Evolutionary conservation across 2,329 filamentous ascomycete genomes (phyloP), one percentile per base, ranked within the genome.

Genomic region (Rutstroemia sp.): DNA sequence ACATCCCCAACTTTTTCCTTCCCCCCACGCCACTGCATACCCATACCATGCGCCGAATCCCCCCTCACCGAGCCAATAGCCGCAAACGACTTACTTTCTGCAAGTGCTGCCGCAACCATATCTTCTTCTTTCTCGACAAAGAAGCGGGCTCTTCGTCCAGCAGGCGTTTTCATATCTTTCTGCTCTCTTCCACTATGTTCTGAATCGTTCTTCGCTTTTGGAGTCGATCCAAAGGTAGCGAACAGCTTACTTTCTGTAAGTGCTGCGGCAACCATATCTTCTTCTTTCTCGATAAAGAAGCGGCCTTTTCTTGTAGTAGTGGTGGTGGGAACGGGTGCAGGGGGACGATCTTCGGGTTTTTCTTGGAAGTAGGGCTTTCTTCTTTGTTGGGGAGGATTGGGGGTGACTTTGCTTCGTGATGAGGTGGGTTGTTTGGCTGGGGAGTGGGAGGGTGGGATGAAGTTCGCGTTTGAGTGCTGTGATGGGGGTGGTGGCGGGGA

Each of bases 121-220:
- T 66, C 64, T 16, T 65, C 62, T 21, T 65, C 65, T 19, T 66
- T 67, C 44, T 66, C 65, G 18, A 63, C 50, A 25, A 66, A 67
- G 52, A 63, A 66, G 19, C 60, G 58, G 12, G 49, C 19, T 57
- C 61, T 2, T 61, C 49, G 23, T 23, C 23, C 23, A 3, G 3
- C 23, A 23, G 23, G 4, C 5, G 23, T 23, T 3, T 23, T 23
- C 5, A 5, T 23, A 5, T n/a, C n/a, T n/a, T 23, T 23, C 3
- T 23, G 23, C 23, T 23, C 23, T 23, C 23, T 23, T n/a, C n/a
- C n/a, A n/a, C n/a, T n/a, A n/a, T n/a, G n/a, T n/a, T n/a, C n/a
- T 23, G 23, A 23, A 4, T 23, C 23, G 23, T 23, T 23, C 23
- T 23, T 4, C 23, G 23, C 4, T 2, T 12, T 44, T 42, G 5